phyloP scores from a whole-genome alignment of 768 basidiomycete genomes.

The Astraeus odoratus region DNA sequence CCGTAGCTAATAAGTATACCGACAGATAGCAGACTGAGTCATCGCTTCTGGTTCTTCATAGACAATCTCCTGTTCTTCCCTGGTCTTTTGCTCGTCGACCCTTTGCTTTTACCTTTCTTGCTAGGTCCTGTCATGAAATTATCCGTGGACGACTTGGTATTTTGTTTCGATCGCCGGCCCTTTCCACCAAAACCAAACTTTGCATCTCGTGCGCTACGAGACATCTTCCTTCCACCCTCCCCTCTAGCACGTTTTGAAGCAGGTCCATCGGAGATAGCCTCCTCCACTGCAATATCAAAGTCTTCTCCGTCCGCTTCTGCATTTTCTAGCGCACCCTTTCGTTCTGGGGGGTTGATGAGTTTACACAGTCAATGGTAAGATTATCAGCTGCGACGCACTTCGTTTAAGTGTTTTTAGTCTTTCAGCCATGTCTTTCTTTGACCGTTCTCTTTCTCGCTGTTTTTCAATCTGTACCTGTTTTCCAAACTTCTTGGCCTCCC shows the following conservation, averaged over 20 bases:
- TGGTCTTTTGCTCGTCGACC: conserved; percentile 36
- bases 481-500: conserved; percentile 96
- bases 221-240: conserved; percentile 31
- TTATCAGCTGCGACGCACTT: conserved; percentile 51
- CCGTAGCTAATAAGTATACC: not conserved
- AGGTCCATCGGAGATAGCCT: conserved; percentile 73
- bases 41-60: conserved; percentile 31
- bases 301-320: conserved; percentile 46
- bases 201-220: conserved; percentile 59
- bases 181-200: conserved; percentile 81
- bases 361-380: not conserved
- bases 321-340: conserved; percentile 73
- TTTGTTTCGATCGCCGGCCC: conserved; percentile 68
- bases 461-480: conserved; percentile 97
- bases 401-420: conserved; percentile 81
- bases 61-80: conserved; percentile 54
- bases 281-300: conserved; percentile 88
- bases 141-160: conserved; percentile 76
- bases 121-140: conserved; percentile 47
- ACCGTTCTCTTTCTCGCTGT: conserved; percentile 79
- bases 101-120: conserved; percentile 23
- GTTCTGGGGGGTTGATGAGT: conserved; percentile 54
- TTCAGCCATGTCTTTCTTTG: conserved; percentile 91
- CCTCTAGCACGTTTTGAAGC: conserved; percentile 45
- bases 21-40: not conserved